Evolutionary conservation across 129 eudicot species (phyloP).

Genomic region (Flaveria linearis): DNA sequence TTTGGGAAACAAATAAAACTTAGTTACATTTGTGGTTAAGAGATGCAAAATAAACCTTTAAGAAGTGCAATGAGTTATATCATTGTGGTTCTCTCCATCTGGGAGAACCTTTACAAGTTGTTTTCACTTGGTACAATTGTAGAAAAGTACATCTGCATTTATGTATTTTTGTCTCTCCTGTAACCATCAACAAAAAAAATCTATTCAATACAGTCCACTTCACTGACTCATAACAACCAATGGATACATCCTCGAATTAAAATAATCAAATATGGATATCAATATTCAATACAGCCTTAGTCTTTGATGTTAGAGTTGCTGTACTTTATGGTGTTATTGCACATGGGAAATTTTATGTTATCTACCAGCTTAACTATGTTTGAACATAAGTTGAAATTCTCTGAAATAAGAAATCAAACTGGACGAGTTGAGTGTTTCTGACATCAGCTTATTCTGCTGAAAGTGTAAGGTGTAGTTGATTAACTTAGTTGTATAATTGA

Average conservation of each 20-base stretch:
- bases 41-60: neutral
- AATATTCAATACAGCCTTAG: neutral
- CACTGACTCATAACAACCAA: slow-evolving; percentile 15
- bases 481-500: slow-evolving; percentile 15
- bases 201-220: slow-evolving; percentile 11
- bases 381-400: slow-evolving; percentile 14
- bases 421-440: neutral
- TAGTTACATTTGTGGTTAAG: slow-evolving; percentile 22
- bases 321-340: slow-evolving; percentile 11
- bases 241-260: slow-evolving; percentile 13
- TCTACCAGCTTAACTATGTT: slow-evolving; percentile 8
- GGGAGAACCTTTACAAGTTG: slow-evolving; percentile 23
- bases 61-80: slow-evolving; percentile 3
- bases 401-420: slow-evolving; percentile 5
- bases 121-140: slow-evolving; percentile 25
- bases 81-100: slow-evolving; percentile 20
- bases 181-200: slow-evolving; percentile 18
- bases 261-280: slow-evolving; percentile 8
- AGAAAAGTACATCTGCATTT: slow-evolving; percentile 33
- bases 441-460: slow-evolving; percentile 14
- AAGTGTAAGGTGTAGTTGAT: slow-evolving; percentile 7
- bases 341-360: slow-evolving; percentile 5
- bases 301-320: neutral
- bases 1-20: slow-evolving; percentile 30
- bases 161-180: slow-evolving; percentile 15